Evolutionary conservation across 75 land plant species (phyloP), one percentile per base, ranked within the genome.

Genomic region (Cryptomeria japonica): DNA sequence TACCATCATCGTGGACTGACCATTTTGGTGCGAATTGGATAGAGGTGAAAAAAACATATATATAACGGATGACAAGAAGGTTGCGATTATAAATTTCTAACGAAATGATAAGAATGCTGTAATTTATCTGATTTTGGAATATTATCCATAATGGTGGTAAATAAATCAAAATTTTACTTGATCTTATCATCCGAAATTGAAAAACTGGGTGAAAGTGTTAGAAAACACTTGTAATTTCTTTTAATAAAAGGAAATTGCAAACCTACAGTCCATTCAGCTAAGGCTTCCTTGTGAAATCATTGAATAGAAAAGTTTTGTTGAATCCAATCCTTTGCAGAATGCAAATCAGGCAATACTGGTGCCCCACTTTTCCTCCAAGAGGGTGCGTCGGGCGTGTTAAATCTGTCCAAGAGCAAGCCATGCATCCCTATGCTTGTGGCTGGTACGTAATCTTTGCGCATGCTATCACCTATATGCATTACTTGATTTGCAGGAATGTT

Each of bases 391-490:
- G 92, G 83, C 0, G 92, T 94, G 88, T 93, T 91, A 83, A 97
- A 97, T 86, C 99, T 89, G 85, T 97, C 96, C 78, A 97, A 84
- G 46, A 97, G 92, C 78, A 97, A 38, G 3, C 93, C 99, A 84
- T 94, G 91, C 97, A 97, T 97, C 36, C 98, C 99, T 46, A 94
- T 85, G 84, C 91, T 90, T 82, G 58, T 92, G 0, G 99, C 99
- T 25, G 99, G 97, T 0, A 87, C 3, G 68, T 95, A 97, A 76
- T 97, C 99, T 76, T 97, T 97, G 22, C 96, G 89, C 79, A 95
- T 86, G 92, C 98, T 97, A 86, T 97, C 99, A 6, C 99, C 99
- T 86, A 97, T 95, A 87, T 97, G 99, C 53, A 97, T 68, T 32
- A 86, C 89, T 82, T 95, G 91, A 37, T 91, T 91, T 5, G 97